Evolutionary conservation across 768 basidiomycete genomes (phyloP).

Genomic region (Austroboletus festivus): DNA sequence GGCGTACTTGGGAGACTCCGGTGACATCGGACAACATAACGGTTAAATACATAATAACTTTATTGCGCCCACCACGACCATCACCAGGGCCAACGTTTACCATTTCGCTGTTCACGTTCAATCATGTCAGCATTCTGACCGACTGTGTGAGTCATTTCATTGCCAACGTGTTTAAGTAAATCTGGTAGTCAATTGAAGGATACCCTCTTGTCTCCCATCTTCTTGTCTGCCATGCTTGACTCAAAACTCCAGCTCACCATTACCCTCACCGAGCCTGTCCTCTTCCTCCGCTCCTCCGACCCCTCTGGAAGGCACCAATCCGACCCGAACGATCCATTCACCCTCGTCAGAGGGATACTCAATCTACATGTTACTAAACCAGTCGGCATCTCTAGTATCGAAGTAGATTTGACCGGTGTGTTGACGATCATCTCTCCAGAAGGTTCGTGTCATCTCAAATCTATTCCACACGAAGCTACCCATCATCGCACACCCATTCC

Average conservation of each 20-base stretch:
- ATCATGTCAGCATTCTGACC: no score
- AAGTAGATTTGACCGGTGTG: slow-evolving; percentile 72
- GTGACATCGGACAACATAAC: no score
- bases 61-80: no score
- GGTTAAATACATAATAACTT: no score
- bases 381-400: slow-evolving; percentile 81
- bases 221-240: slow-evolving; percentile 13
- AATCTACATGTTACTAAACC: slow-evolving; percentile 69
- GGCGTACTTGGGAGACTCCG: no score
- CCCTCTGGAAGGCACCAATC: slow-evolving; percentile 35
- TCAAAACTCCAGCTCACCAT: slow-evolving; percentile 48
- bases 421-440: slow-evolving; percentile 77
- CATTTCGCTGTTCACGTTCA: no score
- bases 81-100: no score
- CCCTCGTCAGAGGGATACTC: slow-evolving; percentile 64
- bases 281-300: slow-evolving; percentile 64
- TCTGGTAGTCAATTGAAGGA: no score
- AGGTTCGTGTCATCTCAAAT: slow-evolving; percentile 48
- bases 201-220: neutral
- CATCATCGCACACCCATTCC: no score
- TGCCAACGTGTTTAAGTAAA: no score
- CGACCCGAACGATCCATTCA: slow-evolving; percentile 48
- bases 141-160: no score
- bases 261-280: slow-evolving; percentile 69
- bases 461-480: neutral